A percentile compares a stretch with the other conserved stretches of the same genome.
phyloP scores from a whole-genome alignment of 768 basidiomycete species.

The Porphyrellus cyaneotinctus region DNA sequence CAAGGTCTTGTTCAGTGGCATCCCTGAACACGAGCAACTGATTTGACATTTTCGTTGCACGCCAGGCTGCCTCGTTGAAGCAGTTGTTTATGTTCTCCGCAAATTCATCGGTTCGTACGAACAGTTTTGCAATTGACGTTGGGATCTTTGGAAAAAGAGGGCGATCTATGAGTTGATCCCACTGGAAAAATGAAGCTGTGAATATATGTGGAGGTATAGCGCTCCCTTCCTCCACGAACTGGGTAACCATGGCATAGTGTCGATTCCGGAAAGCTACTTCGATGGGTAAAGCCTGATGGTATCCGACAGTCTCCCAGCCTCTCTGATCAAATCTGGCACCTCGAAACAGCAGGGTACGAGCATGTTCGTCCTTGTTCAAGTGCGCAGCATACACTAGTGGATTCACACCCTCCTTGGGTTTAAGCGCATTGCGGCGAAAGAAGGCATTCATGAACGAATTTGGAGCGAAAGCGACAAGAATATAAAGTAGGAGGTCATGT shows the following conservation, averaged over 20 bases:
- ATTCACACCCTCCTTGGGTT: conserved; percentile 1
- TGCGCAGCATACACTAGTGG: conserved; percentile 4
- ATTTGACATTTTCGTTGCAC: background rate
- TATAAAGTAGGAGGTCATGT: conserved; percentile 1
- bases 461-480: background rate
- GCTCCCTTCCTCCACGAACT: background rate
- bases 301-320: background rate
- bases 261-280: background rate
- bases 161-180: too few relatives aligned
- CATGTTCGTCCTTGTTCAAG: conserved; percentile 1
- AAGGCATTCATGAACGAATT: background rate
- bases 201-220: conserved; percentile 1
- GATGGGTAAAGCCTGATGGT: background rate
- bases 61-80: background rate
- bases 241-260: background rate
- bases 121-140: background rate
- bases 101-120: background rate
- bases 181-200: too few relatives aligned
- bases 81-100: background rate
- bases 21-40: background rate
- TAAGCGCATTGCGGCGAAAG: background rate
- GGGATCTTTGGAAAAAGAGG: too few relatives aligned
- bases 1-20: background rate
- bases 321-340: background rate
- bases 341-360: background rate